phyloP scores from a whole-genome alignment of 202 grass and related monocot genomes.

The Schoenoplectus triqueter region DNA sequence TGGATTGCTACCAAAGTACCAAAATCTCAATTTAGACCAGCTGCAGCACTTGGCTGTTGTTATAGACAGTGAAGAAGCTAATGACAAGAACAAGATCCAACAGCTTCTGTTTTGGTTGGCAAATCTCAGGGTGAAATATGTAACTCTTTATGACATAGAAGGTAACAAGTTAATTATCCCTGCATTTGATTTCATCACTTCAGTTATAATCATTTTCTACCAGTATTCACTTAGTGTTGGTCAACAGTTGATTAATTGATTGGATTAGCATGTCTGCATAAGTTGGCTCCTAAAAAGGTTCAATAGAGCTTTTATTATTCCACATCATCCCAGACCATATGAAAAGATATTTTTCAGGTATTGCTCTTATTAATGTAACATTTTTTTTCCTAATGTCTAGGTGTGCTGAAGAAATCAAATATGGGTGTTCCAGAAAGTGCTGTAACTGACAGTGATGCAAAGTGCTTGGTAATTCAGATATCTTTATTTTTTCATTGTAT shows the following conservation, averaged over 20 bases:
- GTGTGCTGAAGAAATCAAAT: slow-evolving; percentile 75
- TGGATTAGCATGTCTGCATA: slow-evolving; percentile 17
- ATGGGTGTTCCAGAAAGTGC: slow-evolving; percentile 47
- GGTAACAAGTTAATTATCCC: slow-evolving; percentile 52
- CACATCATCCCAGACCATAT: neutral
- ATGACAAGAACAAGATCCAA: slow-evolving; percentile 59
- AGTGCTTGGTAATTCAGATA: slow-evolving; percentile 47
- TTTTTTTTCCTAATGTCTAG: slow-evolving; percentile 43
- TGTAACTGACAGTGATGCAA: slow-evolving; percentile 41
- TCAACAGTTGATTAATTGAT: neutral
- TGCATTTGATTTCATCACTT: slow-evolving; percentile 33
- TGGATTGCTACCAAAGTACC: slow-evolving; percentile 64
- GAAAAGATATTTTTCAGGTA: slow-evolving; percentile 20
- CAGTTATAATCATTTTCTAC: neutral
- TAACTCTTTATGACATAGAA: slow-evolving; percentile 82
- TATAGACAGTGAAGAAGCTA: slow-evolving; percentile 91
- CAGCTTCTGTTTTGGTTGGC: slow-evolving; percentile 71
- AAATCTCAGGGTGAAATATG: slow-evolving; percentile 63
- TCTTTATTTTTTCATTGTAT: slow-evolving; percentile 24
- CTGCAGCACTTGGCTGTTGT: slow-evolving; percentile 72
- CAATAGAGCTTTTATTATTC: slow-evolving; percentile 5
- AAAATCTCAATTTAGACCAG: slow-evolving; percentile 53
- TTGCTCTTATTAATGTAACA: slow-evolving; percentile 36
- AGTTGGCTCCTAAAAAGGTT: slow-evolving; percentile 27
- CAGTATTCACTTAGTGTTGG: slow-evolving; percentile 23